Evolutionary conservation across 148 eudicot species (phyloP).

Genomic region (Chenopodium formosanum): DNA sequence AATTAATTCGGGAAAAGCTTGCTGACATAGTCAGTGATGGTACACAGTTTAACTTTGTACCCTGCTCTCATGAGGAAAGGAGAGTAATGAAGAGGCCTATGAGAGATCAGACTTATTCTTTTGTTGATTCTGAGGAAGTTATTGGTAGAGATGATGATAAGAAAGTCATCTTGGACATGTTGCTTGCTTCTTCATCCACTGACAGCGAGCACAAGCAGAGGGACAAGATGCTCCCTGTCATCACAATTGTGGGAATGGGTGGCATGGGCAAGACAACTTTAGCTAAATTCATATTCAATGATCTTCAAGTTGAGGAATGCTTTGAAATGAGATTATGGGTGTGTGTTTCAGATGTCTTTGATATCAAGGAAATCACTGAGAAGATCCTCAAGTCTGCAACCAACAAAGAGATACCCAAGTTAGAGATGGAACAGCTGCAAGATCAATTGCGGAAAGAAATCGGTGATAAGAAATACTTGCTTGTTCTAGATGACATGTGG

Average conservation of each 20-base stretch:
- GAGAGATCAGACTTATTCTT: constrained; percentile 20
- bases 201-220: not conserved
- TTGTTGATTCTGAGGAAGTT: constrained; percentile 10
- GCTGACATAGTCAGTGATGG: constrained; percentile 8
- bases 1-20: constrained; percentile 13
- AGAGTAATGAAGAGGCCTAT: not conserved
- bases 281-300: constrained; percentile 27
- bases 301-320: constrained; percentile 7
- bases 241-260: constrained; percentile 31
- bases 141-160: constrained; percentile 32
- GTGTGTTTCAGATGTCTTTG: constrained; percentile 18
- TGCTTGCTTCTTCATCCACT: not conserved
- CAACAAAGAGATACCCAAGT: not conserved
- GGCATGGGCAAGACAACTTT: constrained; percentile 34
- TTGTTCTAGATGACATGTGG: too few species aligned
- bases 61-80: not conserved
- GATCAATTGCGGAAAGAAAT: not conserved
- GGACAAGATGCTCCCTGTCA: constrained; percentile 3
- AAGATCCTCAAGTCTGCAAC: constrained; percentile 15
- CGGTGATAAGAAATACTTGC: constrained; percentile 2
- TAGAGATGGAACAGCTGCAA: constrained; percentile 16
- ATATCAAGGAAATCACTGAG: not conserved
- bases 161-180: constrained; percentile 11
- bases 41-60: constrained; percentile 3
- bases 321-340: constrained; percentile 33